Base-by-base conservation (phyloP, 73 alveolate species). In the Loxodes magnus region DNA sequence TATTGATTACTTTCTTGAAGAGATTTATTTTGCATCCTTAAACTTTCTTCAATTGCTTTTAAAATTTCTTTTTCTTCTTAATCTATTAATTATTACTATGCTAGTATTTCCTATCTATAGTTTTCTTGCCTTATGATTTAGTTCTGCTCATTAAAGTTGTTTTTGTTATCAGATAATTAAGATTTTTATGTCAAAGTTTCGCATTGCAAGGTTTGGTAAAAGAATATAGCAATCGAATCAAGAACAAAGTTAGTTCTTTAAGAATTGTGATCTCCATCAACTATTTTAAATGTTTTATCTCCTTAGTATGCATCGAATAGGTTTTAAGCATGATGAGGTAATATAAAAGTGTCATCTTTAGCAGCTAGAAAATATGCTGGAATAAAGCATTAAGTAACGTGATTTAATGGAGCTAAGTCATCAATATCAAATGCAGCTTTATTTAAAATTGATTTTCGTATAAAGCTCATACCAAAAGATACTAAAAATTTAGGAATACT, bases 251-350 rank as follows among this genome's bases (percentile, higher is more conserved):
- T 30, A 17, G 83, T 77, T 5, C 92, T 56, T 7, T 65, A 53
- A 3, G 87, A 64, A 64, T 79, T 79, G 67, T 79, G 92, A 38
- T 79, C 92, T 12, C 87, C 87, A 34, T 75, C 87, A 5, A 65
- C 82, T 39, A 78, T 78, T 37, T 56, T 48, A 69, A 64, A 38
- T 59, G 36, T 54, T 64, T 88, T 88, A 50, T 91, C 98, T 5
- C 99, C 99, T 9, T 94, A 94, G 66, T 94, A 94, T 38, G 63
- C 80, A 25, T 87, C 94, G 62, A 77, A 83, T 28, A 94, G 68
- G 35, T 67, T 92, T 36, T 86, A 60, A 21, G 98, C 55, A 58
- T 94, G 99, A 55, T 86, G 86, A 0, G 97, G 96, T 15, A 56
- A 59, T 16, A 94, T 92, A 68, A 94, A 92, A 34, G 77, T 87